Base-by-base conservation (phyloP, 2,329 filamentous ascomycete species). In the Fusarium lyarnte region DNA sequence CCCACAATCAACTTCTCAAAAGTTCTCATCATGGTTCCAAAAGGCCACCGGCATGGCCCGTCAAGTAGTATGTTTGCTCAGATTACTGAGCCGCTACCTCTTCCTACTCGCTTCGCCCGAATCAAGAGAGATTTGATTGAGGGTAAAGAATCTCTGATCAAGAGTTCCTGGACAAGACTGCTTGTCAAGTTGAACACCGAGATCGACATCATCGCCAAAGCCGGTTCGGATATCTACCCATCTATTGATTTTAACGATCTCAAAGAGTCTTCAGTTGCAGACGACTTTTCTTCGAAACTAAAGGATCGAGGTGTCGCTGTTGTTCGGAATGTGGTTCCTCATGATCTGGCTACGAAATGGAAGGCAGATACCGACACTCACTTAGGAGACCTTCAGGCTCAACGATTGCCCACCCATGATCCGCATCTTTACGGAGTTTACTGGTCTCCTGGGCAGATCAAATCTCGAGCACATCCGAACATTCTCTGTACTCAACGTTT, bases 301-400 rank as follows among this genome's bases (percentile, higher is more conserved):
- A 78, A 75, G 39, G 73, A 73, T 14, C 76, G 79, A 13, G 81
- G 81, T 49, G 77, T 78, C 42, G 81, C 76, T 25, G 74, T 82
- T 14, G 73, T 82, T 46, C 73, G 78, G n/a, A 76, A 74, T 13
- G 81, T 82, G 31, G 72, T 82, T 12, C 73, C 79, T 12, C 72
- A 65, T 21, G 53, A 72, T n/a, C 72, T 77, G 29, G 79, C 77
- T 38, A 41, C 57, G n/a, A 46, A 81, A n/a, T 87, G 86, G 77
- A 90, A 90, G 75, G 78, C 82, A 25, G 83, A 87, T 45, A 83
- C 87, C 12, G 81, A 84, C 61, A 82, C 85, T 10, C 91, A 91
- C 72, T 83, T 90, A 23, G 78, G 81, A 17, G 90, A 90, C 74
- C 81, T 82, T 3, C 75, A 72, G 46, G 57, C 75, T 73, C 78